phyloP scores from a whole-genome alignment of 179 eudicot species.

The Beta macrorhiza region DNA sequence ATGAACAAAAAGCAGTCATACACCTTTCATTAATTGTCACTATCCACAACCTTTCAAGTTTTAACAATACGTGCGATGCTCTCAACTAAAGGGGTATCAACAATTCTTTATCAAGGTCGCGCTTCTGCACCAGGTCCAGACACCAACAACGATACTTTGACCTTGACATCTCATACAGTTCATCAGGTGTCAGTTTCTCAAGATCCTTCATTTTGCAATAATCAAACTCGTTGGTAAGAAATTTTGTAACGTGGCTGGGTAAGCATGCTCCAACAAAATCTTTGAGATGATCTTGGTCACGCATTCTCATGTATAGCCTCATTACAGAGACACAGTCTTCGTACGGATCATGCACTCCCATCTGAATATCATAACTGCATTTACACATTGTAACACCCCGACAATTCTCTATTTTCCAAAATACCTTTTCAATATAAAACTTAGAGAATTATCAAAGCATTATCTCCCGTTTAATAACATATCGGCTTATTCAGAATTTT shows the following conservation, averaged over 20 bases:
- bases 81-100: not conserved
- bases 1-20: not conserved
- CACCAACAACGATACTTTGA: constrained; percentile 72
- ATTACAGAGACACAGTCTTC: constrained; percentile 66
- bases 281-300: constrained; percentile 50
- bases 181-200: constrained; percentile 59
- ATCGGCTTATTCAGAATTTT: too few species aligned
- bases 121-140: constrained; percentile 39
- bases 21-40: constrained; percentile 1
- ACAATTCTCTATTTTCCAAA: too few species aligned
- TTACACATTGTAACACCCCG: not conserved
- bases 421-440: too few species aligned
- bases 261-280: constrained; percentile 19
- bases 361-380: constrained; percentile 71
- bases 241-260: constrained; percentile 19
- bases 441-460: too few species aligned
- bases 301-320: constrained; percentile 75
- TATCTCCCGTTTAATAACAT: too few species aligned
- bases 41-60: not conserved
- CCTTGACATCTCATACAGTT: constrained; percentile 61
- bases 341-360: constrained; percentile 60
- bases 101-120: not conserved
- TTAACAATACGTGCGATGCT: not conserved
- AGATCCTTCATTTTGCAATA: constrained; percentile 45
- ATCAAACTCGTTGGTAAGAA: constrained; percentile 28